These are phyloP conservation scores for Pelargonium myrrhifolium DNA, from an alignment of 441 rosid species.

Conservation along the genomic window DNA sequence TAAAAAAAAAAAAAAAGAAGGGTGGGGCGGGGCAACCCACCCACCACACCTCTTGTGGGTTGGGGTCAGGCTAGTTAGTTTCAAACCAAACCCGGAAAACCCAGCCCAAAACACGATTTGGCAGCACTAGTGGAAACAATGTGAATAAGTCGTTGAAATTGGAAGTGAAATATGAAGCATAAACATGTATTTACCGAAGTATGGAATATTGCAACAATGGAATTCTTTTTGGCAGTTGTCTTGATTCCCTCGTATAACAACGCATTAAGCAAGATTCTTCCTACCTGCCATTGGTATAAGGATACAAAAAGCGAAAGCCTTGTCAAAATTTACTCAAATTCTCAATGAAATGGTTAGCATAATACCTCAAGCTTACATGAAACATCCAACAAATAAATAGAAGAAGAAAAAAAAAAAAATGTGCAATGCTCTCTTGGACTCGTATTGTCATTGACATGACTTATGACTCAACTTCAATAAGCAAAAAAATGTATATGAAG, in stretches of 20 bases:
- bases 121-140: too few species aligned
- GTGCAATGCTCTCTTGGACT: neutral
- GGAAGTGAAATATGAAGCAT: conserved; percentile 5
- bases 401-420: neutral
- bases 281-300: conserved; percentile 48
- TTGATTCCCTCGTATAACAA: conserved; percentile 79
- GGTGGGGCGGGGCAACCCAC: too few species aligned
- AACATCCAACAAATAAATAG: neutral
- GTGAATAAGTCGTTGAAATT: neutral
- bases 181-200: conserved; percentile 47
- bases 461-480: neutral
- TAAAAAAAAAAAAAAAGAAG: too few species aligned
- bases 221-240: conserved; percentile 67
- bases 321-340: neutral
- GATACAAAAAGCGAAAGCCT: conserved; percentile 12
- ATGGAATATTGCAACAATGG: conserved; percentile 84
- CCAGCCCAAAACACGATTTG: too few species aligned
- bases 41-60: neutral
- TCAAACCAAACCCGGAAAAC: neutral
- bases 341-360: neutral
- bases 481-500: neutral
- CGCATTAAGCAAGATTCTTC: conserved; percentile 81
- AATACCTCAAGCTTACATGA: neutral
- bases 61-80: neutral
- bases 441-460: neutral